Conservation (phyloP, 495 filamentous ascomycete genomes). For the Tuber indicum region DNA sequence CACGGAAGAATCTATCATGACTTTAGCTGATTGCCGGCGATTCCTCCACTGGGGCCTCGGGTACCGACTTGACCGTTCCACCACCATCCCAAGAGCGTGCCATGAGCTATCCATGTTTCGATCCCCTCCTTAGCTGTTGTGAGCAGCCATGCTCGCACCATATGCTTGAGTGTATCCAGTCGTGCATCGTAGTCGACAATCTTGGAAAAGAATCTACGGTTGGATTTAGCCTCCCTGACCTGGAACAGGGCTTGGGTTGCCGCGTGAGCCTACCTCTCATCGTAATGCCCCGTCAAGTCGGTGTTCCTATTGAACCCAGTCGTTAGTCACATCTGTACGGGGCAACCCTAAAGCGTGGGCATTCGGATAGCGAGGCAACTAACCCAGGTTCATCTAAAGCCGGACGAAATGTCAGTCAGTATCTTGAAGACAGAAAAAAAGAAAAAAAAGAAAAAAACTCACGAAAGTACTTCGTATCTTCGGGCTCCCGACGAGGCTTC, state of each 20-base stretch:
- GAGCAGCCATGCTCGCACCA: conserved; percentile 67
- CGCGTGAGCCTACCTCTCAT: conserved; percentile 20
- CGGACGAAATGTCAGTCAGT: conserved; percentile 33
- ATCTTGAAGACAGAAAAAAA: background rate
- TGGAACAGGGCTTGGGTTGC: background rate
- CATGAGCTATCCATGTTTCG: conserved; percentile 84
- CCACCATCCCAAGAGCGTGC: conserved; percentile 84
- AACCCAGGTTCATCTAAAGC: conserved; percentile 41
- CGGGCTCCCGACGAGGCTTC: background rate
- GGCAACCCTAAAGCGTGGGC: background rate
- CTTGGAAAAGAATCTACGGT: conserved; percentile 53
- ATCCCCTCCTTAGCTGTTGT: conserved; percentile 57
- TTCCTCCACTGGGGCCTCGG: background rate
- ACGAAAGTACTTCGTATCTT: conserved; percentile 40
- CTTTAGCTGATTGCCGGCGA: background rate
- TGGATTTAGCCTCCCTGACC: background rate
- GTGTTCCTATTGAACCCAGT: conserved; percentile 9
- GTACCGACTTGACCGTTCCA: conserved; percentile 65
- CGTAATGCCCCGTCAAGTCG: conserved; percentile 36
- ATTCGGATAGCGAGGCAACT: conserved; percentile 13
- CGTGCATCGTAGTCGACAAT: conserved; percentile 58
- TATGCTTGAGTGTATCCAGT: conserved; percentile 56
- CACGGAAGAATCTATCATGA: conserved; percentile 61
- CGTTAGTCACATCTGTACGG: background rate
- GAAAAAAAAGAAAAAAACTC: conserved; percentile 14